Evolutionary conservation across 129 eudicot species (phyloP), one percentile per base, ranked within the genome.

Genomic region (Smallanthus sonchifolius): DNA sequence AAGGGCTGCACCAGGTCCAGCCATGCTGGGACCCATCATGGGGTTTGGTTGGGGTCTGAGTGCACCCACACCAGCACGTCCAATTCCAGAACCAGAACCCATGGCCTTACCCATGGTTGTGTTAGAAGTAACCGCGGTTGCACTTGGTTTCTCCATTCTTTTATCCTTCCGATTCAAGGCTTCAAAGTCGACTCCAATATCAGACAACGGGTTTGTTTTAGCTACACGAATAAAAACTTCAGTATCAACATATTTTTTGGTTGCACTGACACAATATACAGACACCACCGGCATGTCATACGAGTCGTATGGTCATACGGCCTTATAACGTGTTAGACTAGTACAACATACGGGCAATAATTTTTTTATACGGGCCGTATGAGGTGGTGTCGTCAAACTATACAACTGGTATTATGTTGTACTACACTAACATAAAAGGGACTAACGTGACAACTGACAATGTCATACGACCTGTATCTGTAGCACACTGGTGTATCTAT

Each of bases 51-150:
- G 78, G 56, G 92, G 83, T 87, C 97, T 84, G 16, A 88, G 77
- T 68, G 84, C 87, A 80, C 90, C 83, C 2, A 83, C 92, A 74
- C 96, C 93, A 54, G 94, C 92, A 71, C 96, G 96, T 3, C 99
- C 99, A 39, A 88, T 84, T 56, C 99, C 99, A 79, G 97, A 74
- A 77, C 99, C 99, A 10, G 97, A 91, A 42, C 99, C 99, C 99
- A 95, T 95, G 40, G 99, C 99, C 83, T 91, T 95, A 67, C 99
- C 99, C 99, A 95, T 95, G 69, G 81, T 56, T 40, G 91, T 75
- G 11, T 81, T 91, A 3, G 97, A 91, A 15, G 81, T 74, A 65
- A 73, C 81, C 3, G 97, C 79, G 13, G 83, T 43, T 70, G 85
- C 60, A 42, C 87, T 84, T 35, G 97, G 88, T 72, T 95, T 95